Percentiles rank a stretch among this genome's conserved stretches.
Evolutionary conservation across 129 eudicot species (phyloP).

Genomic region (Gnaphalium uliginosum): DNA sequence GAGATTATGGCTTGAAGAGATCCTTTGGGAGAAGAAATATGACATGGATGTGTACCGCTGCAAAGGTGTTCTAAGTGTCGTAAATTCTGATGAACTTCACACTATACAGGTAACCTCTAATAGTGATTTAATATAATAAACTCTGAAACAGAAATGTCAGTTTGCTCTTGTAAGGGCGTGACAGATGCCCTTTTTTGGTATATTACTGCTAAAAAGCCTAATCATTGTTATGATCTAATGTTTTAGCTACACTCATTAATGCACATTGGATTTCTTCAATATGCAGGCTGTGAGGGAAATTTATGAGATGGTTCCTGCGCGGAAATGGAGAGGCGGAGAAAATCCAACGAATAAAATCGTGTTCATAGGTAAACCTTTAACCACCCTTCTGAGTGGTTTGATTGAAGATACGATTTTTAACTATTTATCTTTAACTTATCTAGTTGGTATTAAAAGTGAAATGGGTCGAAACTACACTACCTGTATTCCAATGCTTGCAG

Average conservation of each 20-base stretch:
- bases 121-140: not conserved
- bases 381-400: slow-evolving; percentile 1
- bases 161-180: not conserved
- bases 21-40: slow-evolving; percentile 89
- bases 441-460: not conserved
- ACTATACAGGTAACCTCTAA: slow-evolving; percentile 67
- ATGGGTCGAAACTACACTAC: not conserved
- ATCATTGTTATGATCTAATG: not conserved
- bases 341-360: slow-evolving; percentile 65
- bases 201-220: not conserved
- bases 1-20: slow-evolving; percentile 86
- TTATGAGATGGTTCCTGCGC: slow-evolving; percentile 83
- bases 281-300: slow-evolving; percentile 90
- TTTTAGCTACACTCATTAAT: not conserved
- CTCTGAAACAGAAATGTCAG: not conserved
- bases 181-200: not conserved
- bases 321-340: slow-evolving; percentile 68
- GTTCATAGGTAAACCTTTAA: slow-evolving; percentile 61
- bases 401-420: slow-evolving; percentile 2
- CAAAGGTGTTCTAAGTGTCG: slow-evolving; percentile 80
- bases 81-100: slow-evolving; percentile 75
- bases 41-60: slow-evolving; percentile 93
- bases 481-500: not conserved
- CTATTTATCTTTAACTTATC: not conserved
- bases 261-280: not conserved